Conservation (phyloP, 2,329 filamentous ascomycete species). For the Colletotrichum acutatum region DNA sequence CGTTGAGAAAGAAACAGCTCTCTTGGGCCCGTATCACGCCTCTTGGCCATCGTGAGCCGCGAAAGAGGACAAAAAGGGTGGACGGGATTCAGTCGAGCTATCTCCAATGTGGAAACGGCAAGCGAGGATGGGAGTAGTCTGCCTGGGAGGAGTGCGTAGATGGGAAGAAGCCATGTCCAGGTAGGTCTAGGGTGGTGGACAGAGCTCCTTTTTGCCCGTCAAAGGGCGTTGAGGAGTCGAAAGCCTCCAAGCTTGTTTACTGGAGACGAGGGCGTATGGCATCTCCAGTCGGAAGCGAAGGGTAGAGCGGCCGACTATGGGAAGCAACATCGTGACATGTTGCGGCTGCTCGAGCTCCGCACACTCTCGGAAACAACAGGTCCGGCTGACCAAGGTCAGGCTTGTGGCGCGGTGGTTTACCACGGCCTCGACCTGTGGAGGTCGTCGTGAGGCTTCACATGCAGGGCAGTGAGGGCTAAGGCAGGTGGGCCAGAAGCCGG, state of each 20-base stretch:
- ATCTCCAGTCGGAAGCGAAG: neutral
- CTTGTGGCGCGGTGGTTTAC: slow-evolving; percentile 32
- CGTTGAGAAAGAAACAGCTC: slow-evolving; percentile 28
- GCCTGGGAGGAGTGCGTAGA: neutral
- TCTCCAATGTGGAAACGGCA: slow-evolving; percentile 21
- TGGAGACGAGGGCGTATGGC: neutral
- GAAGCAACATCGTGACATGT: neutral
- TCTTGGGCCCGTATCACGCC: slow-evolving; percentile 1
- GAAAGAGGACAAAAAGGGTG: neutral
- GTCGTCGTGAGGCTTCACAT: slow-evolving; percentile 12
- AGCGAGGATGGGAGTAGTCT: slow-evolving; percentile 11
- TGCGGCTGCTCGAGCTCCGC: neutral
- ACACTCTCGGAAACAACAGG: neutral
- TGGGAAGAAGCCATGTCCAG: slow-evolving; percentile 1
- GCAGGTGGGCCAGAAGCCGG: slow-evolving; percentile 1
- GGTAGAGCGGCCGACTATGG: neutral
- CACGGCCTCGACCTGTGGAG: neutral
- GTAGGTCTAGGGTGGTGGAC: neutral
- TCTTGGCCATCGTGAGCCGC: neutral
- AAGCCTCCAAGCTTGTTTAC: slow-evolving; percentile 16
- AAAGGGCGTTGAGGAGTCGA: neutral
- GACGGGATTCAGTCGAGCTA: slow-evolving; percentile 14
- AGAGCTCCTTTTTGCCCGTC: neutral
- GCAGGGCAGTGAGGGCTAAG: neutral
- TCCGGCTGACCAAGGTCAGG: neutral